These are phyloP conservation scores for Tylopilus sp. DNA, from an alignment of 768 basidiomycete species.

Conservation along the genomic window DNA sequence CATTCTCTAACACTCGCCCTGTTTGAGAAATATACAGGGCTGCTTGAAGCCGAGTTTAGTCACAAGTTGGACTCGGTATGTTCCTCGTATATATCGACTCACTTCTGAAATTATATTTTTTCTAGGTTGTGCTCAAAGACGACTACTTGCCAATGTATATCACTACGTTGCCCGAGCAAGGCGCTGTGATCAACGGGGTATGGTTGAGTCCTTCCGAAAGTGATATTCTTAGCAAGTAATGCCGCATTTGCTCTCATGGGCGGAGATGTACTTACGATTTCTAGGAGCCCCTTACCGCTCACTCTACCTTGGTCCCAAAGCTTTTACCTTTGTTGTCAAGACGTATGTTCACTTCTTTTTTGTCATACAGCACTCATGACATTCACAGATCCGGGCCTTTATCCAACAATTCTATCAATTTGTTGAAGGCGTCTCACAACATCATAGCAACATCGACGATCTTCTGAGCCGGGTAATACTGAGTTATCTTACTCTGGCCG, in stretches of 20 bases:
- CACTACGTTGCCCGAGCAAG: conserved; percentile 57
- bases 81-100: not conserved
- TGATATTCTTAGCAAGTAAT: conserved; percentile 53
- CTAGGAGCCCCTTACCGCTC: conserved; percentile 62
- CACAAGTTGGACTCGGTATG: conserved; percentile 76
- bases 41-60: conserved; percentile 80
- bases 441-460: conserved; percentile 89
- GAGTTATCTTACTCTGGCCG: not conserved
- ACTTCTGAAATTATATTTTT: not conserved
- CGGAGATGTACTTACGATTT: conserved; percentile 1
- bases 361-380: not conserved
- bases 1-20: conserved; percentile 82
- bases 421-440: conserved; percentile 90
- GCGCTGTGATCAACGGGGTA: conserved; percentile 72
- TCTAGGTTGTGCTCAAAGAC: conserved; percentile 78
- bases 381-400: conserved; percentile 71
- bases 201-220: conserved; percentile 77
- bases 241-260: not conserved
- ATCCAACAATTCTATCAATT: conserved; percentile 96
- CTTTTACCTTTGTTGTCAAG: conserved; percentile 92
- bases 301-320: conserved; percentile 92
- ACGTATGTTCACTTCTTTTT: conserved; percentile 41
- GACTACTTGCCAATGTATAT: conserved; percentile 88
- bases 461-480: conserved; percentile 74
- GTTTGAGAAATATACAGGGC: conserved; percentile 84